phyloP scores from a whole-genome alignment of 1,284 basidiomycete genomes.

The Stereum hirsutum region DNA sequence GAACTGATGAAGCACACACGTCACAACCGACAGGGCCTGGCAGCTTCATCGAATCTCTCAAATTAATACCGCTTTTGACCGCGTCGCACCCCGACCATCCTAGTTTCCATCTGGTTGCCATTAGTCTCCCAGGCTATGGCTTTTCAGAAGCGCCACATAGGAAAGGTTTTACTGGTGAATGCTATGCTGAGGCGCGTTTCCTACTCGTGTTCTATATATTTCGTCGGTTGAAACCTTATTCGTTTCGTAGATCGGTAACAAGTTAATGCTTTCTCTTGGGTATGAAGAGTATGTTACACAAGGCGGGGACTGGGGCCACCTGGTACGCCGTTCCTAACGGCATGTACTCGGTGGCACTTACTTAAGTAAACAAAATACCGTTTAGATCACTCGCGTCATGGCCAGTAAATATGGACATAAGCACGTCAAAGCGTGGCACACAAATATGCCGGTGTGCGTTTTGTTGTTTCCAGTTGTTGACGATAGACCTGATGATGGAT shows the following conservation, averaged over 20 bases:
- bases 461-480: not conserved
- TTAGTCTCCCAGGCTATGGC: slow-evolving; percentile 32
- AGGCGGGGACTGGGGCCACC: slow-evolving; percentile 37
- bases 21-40: too few relatives aligned
- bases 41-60: slow-evolving; percentile 31
- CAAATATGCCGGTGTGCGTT: slow-evolving; percentile 23
- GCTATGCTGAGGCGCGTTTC: slow-evolving; percentile 18
- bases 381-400: slow-evolving; percentile 22
- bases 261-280: slow-evolving; percentile 36
- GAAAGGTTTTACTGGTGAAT: slow-evolving; percentile 24
- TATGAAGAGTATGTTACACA: slow-evolving; percentile 39
- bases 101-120: slow-evolving; percentile 36
- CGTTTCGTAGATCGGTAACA: slow-evolving; percentile 17
- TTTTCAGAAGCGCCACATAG: slow-evolving; percentile 24
- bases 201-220: not conserved
- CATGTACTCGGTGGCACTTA: not conserved
- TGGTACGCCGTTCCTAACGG: slow-evolving; percentile 17
- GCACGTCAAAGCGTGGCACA: slow-evolving; percentile 27
- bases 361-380: not conserved
- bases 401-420: slow-evolving; percentile 20
- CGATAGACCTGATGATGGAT: not conserved
- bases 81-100: slow-evolving; percentile 16
- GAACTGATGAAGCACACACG: not conserved
- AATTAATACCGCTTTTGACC: slow-evolving; percentile 20
- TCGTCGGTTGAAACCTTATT: not conserved